Evolutionary conservation across 2,329 filamentous ascomycete genomes (phyloP), one percentile per base, ranked within the genome.

Genomic region (Teratosphaeria zuluensis): DNA sequence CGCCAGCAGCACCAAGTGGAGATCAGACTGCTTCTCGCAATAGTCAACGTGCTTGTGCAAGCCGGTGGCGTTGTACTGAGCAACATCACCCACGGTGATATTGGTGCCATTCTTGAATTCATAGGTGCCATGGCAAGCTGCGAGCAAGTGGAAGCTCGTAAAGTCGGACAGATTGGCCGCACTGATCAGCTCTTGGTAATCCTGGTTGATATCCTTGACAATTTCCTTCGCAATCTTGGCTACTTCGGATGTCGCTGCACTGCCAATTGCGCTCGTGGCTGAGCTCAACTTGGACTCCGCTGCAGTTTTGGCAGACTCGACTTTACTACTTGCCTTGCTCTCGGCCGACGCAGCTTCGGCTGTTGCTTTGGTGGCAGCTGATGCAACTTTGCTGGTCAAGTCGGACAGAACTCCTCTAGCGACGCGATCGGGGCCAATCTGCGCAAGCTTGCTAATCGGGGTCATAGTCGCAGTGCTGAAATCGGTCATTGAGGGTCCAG

Each of bases 81-180:
- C 24, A 9, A 30, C 55, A 28, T 54, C 58, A 2, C 64, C 62
- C 56, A 77, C 63, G 9, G 75, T 78, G 11, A 74, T 69, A 65
- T 80, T 80, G 21, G 75, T 66, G 28, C 74, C 63, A 48, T 75
- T 68, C 7, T 62, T 63, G 14, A 74, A 76, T 2, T 68, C 70
- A 68, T 78, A 80, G 57, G 73, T 72, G 55, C 78, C 78, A 48
- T 70, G 75, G 71, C 84, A 87, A 72, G 81, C 81, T 63, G 82
- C 77, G 70, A 84, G 78, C 60, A 86, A 68, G 67, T 87, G 83
- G 28, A 83, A 74, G 21, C 77, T 79, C 73, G 86, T 86, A 72
- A 82, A 86, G 68, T 84, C 80, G 30, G 81, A 74, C 48, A 85
- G 74, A 42, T 81, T 78, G 19, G 84, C 69, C 14, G 75, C 70